Percentiles rank a stretch among this genome's conserved stretches.
Conservation (phyloP, 441 rosid species). For the Rhodomyrtus psidioides region DNA sequence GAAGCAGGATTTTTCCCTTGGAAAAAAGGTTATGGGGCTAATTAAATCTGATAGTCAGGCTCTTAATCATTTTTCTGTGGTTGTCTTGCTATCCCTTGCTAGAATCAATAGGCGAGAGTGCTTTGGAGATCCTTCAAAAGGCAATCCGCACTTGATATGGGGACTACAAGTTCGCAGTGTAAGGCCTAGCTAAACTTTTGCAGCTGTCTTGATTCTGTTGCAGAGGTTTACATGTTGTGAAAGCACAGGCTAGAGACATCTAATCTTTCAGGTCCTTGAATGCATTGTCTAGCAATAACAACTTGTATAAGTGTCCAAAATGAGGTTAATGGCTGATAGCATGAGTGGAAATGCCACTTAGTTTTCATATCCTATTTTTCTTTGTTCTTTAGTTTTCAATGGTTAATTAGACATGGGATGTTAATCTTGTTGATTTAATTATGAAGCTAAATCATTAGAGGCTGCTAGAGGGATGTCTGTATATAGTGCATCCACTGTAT, state of each 20-base stretch:
- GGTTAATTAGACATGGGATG: neutral
- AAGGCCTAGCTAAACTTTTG: constrained; percentile 5
- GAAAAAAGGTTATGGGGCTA: constrained; percentile 56
- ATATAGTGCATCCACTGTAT: neutral
- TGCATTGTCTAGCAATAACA: neutral
- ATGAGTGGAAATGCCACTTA: neutral
- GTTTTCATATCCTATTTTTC: neutral
- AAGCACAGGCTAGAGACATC: neutral
- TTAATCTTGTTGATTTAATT: neutral
- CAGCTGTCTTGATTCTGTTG: neutral
- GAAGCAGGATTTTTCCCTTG: constrained; percentile 85
- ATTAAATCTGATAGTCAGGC: constrained; percentile 46
- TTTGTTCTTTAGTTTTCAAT: neutral
- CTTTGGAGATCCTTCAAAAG: constrained; percentile 37
- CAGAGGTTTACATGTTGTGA: neutral
- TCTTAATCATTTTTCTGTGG: constrained; percentile 57
- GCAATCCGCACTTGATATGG: constrained; percentile 49
- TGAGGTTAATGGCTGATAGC: neutral
- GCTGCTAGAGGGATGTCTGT: neutral
- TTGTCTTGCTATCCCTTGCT: constrained; percentile 63
- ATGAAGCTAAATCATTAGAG: neutral
- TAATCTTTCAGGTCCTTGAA: neutral
- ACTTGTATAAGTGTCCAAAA: neutral
- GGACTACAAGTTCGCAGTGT: constrained; percentile 56
- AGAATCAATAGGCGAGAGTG: constrained; percentile 48